Percentiles rank a stretch among this genome's conserved stretches.
phyloP scores from a whole-genome alignment of 441 rosid genomes.

The Dalechampia spathulata region DNA sequence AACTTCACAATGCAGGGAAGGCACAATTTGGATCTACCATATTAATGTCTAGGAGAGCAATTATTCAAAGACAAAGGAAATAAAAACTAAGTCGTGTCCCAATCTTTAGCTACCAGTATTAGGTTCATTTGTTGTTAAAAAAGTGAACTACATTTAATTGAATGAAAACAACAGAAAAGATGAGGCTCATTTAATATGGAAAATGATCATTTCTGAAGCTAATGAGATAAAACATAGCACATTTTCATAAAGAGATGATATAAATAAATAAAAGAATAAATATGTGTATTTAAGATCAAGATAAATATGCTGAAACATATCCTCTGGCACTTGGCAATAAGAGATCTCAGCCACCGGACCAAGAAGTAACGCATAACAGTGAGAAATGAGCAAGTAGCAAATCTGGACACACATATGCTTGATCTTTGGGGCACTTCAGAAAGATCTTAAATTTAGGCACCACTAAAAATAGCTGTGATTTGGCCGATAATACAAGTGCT shows the following conservation, averaged over 20 bases:
- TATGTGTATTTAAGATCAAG: too few relatives aligned
- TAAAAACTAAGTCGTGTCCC: not conserved
- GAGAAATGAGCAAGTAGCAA: too few relatives aligned
- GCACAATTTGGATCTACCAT: not conserved
- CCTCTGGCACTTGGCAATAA: too few relatives aligned
- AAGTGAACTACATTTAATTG: not conserved
- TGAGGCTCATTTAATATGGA: not conserved
- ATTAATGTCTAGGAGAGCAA: not conserved
- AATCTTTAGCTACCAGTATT: not conserved
- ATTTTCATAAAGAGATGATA: not conserved
- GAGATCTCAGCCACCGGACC: too few relatives aligned
- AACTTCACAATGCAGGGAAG: constrained; percentile 4
- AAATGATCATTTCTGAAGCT: not conserved
- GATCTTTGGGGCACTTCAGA: too few relatives aligned
- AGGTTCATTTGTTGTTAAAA: not conserved
- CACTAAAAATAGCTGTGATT: not conserved
- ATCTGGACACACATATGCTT: too few relatives aligned
- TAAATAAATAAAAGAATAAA: not conserved
- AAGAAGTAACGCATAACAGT: too few relatives aligned
- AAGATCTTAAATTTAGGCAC: too few relatives aligned
- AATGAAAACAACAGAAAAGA: not conserved
- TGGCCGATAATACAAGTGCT: not conserved
- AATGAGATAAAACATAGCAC: not conserved
- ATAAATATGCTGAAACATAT: too few relatives aligned
- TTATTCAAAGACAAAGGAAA: not conserved